Evolutionary conservation across 1,139 yeast genomes (phyloP).

Genomic region (Yamadazyma jaroonii): DNA sequence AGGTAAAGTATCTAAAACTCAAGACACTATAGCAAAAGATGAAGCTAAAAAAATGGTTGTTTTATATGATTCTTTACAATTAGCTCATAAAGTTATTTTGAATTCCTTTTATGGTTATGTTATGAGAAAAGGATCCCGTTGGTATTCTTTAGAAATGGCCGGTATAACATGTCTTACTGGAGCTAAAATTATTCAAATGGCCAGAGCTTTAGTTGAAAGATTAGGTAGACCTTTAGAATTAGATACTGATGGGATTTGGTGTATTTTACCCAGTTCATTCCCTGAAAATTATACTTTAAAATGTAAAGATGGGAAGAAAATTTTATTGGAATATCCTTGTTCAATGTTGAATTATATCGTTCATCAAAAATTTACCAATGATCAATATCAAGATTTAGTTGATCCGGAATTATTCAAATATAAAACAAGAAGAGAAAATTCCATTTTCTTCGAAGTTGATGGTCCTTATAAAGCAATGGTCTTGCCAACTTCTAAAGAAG

Average conservation of each 20-base stretch:
- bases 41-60: constrained; percentile 95
- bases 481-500: constrained; percentile 95
- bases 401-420: constrained; percentile 70
- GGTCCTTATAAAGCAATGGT: constrained; percentile 99
- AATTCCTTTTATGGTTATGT: constrained; percentile 98
- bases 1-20: constrained; percentile 58
- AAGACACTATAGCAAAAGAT: constrained; percentile 61
- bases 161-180: constrained; percentile 98
- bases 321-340: constrained; percentile 87
- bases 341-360: constrained; percentile 94
- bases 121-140: constrained; percentile 97
- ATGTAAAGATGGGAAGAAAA: constrained; percentile 72
- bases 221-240: constrained; percentile 93
- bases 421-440: constrained; percentile 80
- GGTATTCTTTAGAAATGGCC: constrained; percentile 99
- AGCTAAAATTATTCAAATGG: constrained; percentile 97
- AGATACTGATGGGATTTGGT: constrained; percentile 99
- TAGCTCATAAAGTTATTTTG: constrained; percentile 95
- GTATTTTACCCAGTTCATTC: constrained; percentile 88
- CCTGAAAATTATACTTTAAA: constrained; percentile 83
- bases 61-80: constrained; percentile 88
- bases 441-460: constrained; percentile 96
- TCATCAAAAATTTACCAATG: constrained; percentile 86
- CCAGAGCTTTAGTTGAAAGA: constrained; percentile 87
- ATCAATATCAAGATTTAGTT: constrained; percentile 85